Percentiles rank a stretch among this genome's conserved stretches.
These are phyloP conservation scores for Aspergillus indologenus DNA, from an alignment of 495 filamentous ascomycete species.

Conservation along the genomic window DNA sequence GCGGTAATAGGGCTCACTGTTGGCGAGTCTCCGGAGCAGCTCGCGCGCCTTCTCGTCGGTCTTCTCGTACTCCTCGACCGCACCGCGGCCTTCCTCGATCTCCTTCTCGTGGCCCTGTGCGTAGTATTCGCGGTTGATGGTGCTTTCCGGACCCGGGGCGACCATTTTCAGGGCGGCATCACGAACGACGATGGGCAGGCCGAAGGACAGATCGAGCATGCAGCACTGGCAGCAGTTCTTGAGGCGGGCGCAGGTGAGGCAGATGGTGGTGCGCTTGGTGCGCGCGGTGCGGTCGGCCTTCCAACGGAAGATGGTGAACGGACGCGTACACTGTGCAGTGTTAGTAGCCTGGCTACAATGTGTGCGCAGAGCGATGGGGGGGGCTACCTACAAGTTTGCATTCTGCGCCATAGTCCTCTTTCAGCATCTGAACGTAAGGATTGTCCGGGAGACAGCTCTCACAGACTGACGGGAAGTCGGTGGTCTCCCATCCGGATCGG, in stretches of 20 bases:
- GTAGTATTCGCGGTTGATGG: slow-evolving; percentile 94
- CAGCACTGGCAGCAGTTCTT: slow-evolving; percentile 99
- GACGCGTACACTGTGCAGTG: slow-evolving; percentile 68
- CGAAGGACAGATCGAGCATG: slow-evolving; percentile 96
- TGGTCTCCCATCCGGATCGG: slow-evolving; percentile 92
- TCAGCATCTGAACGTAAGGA: slow-evolving; percentile 97
- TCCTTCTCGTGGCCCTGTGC: slow-evolving; percentile 95
- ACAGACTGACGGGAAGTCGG: slow-evolving; percentile 66
- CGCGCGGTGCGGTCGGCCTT: slow-evolving; percentile 84
- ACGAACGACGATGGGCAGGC: slow-evolving; percentile 85
- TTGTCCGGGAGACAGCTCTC: slow-evolving; percentile 90
- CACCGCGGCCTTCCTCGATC: slow-evolving; percentile 82
- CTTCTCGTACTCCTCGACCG: slow-evolving; percentile 89
- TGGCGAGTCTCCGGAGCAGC: slow-evolving; percentile 76
- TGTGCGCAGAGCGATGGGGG: not conserved
- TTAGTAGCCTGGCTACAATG: slow-evolving; percentile 8
- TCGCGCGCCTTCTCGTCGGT: slow-evolving; percentile 94
- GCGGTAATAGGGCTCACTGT: slow-evolving; percentile 91
- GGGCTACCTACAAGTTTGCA: slow-evolving; percentile 48
- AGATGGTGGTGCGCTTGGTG: slow-evolving; percentile 85
- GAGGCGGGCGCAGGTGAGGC: slow-evolving; percentile 88
- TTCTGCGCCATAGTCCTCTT: slow-evolving; percentile 84
- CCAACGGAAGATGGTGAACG: slow-evolving; percentile 95
- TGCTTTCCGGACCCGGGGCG: slow-evolving; percentile 83
- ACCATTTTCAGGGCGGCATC: slow-evolving; percentile 99